phyloP scores from a whole-genome alignment of 371 early-diverging fungal genomes.

The Batrachochytrium dendrobatidis region DNA sequence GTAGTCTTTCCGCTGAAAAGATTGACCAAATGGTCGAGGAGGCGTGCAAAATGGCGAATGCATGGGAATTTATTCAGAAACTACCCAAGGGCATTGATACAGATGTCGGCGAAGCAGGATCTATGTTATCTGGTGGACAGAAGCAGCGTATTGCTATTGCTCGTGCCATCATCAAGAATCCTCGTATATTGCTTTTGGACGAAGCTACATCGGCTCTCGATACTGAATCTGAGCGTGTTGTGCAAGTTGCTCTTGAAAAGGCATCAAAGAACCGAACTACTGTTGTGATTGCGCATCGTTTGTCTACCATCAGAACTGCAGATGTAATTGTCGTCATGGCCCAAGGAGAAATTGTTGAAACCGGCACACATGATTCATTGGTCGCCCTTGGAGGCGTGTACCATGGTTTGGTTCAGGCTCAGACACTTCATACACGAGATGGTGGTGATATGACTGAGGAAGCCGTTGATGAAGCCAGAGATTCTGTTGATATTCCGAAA shows the following conservation, averaged over 20 bases:
- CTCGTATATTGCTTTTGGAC: constrained; percentile 82
- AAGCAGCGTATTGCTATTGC: constrained; percentile 44
- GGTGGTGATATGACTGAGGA: not conserved
- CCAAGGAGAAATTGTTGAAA: constrained; percentile 75
- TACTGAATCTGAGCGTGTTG: constrained; percentile 71
- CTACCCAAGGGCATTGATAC: constrained; percentile 71
- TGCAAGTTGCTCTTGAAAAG: constrained; percentile 70
- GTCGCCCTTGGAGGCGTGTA: constrained; percentile 37
- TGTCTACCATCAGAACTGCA: constrained; percentile 63
- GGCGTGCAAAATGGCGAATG: constrained; percentile 57
- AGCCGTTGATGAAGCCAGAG: not conserved
- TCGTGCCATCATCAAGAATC: constrained; percentile 56
- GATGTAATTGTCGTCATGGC: constrained; percentile 66
- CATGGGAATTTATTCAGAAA: constrained; percentile 59
- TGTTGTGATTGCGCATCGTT: constrained; percentile 88
- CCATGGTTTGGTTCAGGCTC: constrained; percentile 31
- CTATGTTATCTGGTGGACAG: constrained; percentile 44
- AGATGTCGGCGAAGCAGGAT: constrained; percentile 60
- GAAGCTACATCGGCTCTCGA: constrained; percentile 96
- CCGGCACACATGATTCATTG: constrained; percentile 81
- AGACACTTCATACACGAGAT: constrained; percentile 21
- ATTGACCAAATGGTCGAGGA: constrained; percentile 47
- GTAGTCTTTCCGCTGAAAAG: not conserved
- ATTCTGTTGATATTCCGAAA: not conserved
- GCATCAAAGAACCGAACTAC: constrained; percentile 76